A percentile compares a stretch with the other conserved stretches of the same genome.
phyloP scores from a whole-genome alignment of 192 early-diverging fungal species.

The Paraglomus occultum region DNA sequence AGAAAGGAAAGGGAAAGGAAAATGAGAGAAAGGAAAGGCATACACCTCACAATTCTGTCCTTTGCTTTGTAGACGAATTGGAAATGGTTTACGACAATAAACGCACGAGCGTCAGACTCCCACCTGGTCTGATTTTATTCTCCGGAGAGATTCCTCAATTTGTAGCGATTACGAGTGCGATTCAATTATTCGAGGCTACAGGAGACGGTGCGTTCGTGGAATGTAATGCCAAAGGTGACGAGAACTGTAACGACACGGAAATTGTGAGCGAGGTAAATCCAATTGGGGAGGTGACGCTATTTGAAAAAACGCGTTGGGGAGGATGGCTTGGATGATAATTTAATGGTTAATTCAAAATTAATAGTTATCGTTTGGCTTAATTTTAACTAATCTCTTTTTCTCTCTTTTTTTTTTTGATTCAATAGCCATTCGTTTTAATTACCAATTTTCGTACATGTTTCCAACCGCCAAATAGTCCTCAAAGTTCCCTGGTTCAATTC shows the following conservation, averaged over 20 bases:
- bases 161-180: slow-evolving; percentile 12
- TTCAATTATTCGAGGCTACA: slow-evolving; percentile 24
- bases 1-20: no score
- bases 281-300: no score
- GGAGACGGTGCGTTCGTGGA: slow-evolving; percentile 18
- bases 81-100: no score
- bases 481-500: slow-evolving; percentile 7
- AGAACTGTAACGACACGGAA: neutral
- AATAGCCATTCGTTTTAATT: slow-evolving; percentile 16
- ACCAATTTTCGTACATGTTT: slow-evolving; percentile 29
- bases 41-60: no score
- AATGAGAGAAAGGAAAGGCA: no score
- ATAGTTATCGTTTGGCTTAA: neutral
- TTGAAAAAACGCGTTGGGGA: no score
- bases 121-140: slow-evolving; percentile 17
- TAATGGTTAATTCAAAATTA: neutral
- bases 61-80: no score
- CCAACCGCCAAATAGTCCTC: slow-evolving; percentile 19
- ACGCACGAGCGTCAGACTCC: neutral
- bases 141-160: slow-evolving; percentile 20
- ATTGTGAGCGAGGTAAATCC: slow-evolving; percentile 5
- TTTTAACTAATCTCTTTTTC: neutral
- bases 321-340: no score
- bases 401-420: neutral
- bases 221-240: neutral